Evolutionary conservation across 345 rosid species (phyloP).

Genomic region (Eucalyptus cloeziana): DNA sequence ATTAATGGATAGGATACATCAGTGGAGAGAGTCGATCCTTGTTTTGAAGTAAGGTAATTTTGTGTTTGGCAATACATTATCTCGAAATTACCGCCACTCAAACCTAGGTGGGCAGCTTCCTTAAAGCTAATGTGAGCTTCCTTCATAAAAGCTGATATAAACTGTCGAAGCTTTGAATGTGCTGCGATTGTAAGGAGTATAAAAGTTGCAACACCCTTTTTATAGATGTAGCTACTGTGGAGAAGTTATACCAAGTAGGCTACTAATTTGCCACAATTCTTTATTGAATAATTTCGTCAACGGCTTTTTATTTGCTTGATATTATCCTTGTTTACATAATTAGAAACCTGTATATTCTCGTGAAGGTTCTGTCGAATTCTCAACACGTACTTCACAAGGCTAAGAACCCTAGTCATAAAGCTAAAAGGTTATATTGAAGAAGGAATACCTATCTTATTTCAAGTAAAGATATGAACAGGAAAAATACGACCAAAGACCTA

Average conservation of each 20-base stretch:
- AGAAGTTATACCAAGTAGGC: background rate
- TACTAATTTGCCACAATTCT: background rate
- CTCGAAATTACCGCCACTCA: too few relatives aligned
- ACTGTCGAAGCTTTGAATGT: background rate
- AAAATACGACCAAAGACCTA: too few relatives aligned
- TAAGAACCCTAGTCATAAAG: background rate
- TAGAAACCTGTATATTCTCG: background rate
- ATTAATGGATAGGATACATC: background rate
- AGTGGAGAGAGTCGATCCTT: background rate
- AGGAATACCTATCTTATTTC: background rate
- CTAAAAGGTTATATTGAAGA: background rate
- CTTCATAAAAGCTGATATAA: background rate
- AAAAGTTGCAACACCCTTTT: background rate
- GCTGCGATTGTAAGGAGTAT: background rate
- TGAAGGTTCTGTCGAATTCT: background rate
- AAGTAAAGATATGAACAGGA: background rate
- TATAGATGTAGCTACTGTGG: background rate
- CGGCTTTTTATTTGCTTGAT: rapidly evolving
- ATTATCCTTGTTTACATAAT: background rate
- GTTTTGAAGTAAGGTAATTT: background rate
- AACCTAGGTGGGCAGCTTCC: background rate
- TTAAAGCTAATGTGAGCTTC: background rate
- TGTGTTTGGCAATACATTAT: background rate
- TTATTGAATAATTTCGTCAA: background rate
- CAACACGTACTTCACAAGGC: background rate